Percentiles rank a stretch among this genome's conserved stretches.
Conservation (phyloP, 108 stramenopile genomes). For the Fragilaria crotonensis region DNA sequence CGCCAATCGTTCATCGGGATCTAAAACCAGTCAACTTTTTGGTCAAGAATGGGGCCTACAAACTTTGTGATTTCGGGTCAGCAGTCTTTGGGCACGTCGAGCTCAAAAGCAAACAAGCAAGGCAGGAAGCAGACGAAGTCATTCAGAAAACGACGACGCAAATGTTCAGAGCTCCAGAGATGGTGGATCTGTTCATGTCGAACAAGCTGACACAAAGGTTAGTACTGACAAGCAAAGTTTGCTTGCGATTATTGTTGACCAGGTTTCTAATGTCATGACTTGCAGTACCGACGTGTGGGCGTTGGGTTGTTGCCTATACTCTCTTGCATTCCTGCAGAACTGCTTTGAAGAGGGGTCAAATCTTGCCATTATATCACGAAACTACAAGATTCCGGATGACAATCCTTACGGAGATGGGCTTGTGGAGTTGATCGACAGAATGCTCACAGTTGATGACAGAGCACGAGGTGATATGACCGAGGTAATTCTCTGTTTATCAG, state of each 20-base stretch:
- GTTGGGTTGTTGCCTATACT: slow-evolving; percentile 86
- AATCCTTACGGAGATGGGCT: slow-evolving; percentile 74
- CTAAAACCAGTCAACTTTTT: slow-evolving; percentile 98
- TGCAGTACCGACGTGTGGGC: slow-evolving; percentile 91
- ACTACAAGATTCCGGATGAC: slow-evolving; percentile 80
- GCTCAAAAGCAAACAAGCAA: slow-evolving; percentile 53
- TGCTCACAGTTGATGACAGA: slow-evolving; percentile 74
- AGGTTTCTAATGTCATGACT: slow-evolving; percentile 1
- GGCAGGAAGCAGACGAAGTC: slow-evolving; percentile 79
- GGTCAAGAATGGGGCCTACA: slow-evolving; percentile 81
- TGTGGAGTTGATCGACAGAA: slow-evolving; percentile 77
- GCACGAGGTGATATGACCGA: slow-evolving; percentile 82
- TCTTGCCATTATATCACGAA: slow-evolving; percentile 83
- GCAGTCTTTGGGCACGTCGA: slow-evolving; percentile 82
- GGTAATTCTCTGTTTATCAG: slow-evolving; percentile 77
- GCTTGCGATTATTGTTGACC: background rate
- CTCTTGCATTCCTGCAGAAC: slow-evolving; percentile 75
- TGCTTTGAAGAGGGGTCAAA: slow-evolving; percentile 91
- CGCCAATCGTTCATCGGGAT: slow-evolving; percentile 94
- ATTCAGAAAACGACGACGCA: slow-evolving; percentile 92
- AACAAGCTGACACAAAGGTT: slow-evolving; percentile 75
- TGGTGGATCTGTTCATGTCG: slow-evolving; percentile 92
- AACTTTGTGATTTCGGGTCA: slow-evolving; percentile 92
- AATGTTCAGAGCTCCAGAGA: slow-evolving; percentile 95
- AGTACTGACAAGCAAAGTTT: slow-evolving; percentile 2